These are phyloP conservation scores for Chaetomium fimeti DNA, from an alignment of 495 filamentous ascomycete genomes.

Conservation along the genomic window DNA sequence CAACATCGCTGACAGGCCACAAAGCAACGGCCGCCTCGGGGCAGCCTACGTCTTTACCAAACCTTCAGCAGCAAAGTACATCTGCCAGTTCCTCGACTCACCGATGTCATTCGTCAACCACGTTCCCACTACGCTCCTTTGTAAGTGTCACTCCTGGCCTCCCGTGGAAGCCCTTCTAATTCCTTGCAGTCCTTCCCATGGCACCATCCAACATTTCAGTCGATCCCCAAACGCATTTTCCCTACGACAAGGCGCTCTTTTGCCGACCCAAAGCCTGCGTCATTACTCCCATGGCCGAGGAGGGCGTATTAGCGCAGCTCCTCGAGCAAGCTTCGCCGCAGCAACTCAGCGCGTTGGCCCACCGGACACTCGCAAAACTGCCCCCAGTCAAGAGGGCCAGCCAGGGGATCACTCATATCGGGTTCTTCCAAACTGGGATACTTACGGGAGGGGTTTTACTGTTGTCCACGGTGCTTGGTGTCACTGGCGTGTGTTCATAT, in stretches of 20 bases:
- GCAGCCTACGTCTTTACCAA: slow-evolving; percentile 53
- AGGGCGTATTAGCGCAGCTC: neutral
- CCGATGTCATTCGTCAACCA: slow-evolving; percentile 52
- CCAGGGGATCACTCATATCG: neutral
- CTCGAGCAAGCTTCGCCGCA: neutral
- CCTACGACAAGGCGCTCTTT: slow-evolving; percentile 44
- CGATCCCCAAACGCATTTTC: slow-evolving; percentile 27
- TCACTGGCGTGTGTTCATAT: neutral
- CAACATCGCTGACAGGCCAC: slow-evolving; percentile 20
- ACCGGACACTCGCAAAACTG: neutral
- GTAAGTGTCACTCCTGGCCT: neutral
- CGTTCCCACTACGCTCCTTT: slow-evolving; percentile 36
- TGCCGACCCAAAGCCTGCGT: slow-evolving; percentile 45
- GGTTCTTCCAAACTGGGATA: slow-evolving; percentile 5
- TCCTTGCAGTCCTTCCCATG: slow-evolving; percentile 42
- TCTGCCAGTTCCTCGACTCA: slow-evolving; percentile 51
- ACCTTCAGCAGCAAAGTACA: slow-evolving; percentile 49
- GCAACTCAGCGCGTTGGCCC: neutral
- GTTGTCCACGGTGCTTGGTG: slow-evolving; percentile 5
- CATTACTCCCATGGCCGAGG: slow-evolving; percentile 11
- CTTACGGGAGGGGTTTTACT: slow-evolving; percentile 4
- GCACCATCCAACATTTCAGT: slow-evolving; percentile 15
- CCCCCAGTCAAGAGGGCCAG: neutral
- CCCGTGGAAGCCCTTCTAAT: neutral
- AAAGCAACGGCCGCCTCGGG: slow-evolving; percentile 32